Evolutionary conservation across 2,329 filamentous ascomycete species (phyloP).

Genomic region (Pyrenophora graminea): DNA sequence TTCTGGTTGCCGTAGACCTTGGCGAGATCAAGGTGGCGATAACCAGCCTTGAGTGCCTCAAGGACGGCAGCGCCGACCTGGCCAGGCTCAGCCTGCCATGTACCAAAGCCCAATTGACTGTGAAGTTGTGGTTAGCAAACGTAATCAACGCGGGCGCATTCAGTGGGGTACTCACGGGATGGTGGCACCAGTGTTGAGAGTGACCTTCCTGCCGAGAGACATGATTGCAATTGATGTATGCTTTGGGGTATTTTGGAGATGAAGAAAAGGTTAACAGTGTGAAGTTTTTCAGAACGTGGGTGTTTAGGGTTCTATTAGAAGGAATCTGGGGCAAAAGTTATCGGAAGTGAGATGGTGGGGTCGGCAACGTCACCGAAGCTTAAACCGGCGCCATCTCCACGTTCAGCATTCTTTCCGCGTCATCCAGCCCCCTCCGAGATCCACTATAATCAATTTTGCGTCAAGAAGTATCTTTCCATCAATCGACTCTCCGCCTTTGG

Average conservation of each 20-base stretch:
- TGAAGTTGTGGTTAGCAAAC: slow-evolving; percentile 55
- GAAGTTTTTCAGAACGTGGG: neutral
- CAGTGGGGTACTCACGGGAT: slow-evolving; percentile 71
- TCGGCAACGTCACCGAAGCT: slow-evolving; percentile 27
- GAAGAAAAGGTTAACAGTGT: slow-evolving; percentile 1
- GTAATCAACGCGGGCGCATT: slow-evolving; percentile 61
- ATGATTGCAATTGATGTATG: slow-evolving; percentile 17
- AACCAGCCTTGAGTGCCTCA: slow-evolving; percentile 38
- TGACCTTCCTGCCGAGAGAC: slow-evolving; percentile 49
- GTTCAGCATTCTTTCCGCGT: slow-evolving; percentile 12
- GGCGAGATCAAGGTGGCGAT: slow-evolving; percentile 38
- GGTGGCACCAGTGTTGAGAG: slow-evolving; percentile 69
- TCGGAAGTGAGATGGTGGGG: slow-evolving; percentile 23
- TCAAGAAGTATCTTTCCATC: neutral
- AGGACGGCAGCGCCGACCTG: slow-evolving; percentile 50
- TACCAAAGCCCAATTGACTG: slow-evolving; percentile 54
- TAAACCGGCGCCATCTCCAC: slow-evolving; percentile 20
- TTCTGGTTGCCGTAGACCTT: slow-evolving; percentile 41
- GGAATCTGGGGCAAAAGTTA: slow-evolving; percentile 15
- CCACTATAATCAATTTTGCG: slow-evolving; percentile 9
- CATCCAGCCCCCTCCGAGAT: slow-evolving; percentile 5
- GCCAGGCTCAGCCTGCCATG: slow-evolving; percentile 39
- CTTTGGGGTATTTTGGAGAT: slow-evolving; percentile 5
- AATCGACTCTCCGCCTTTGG: neutral
- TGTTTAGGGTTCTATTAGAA: slow-evolving; percentile 3